Conservation (phyloP, 2,329 filamentous ascomycete species). For the Botrytis paeoniae region DNA sequence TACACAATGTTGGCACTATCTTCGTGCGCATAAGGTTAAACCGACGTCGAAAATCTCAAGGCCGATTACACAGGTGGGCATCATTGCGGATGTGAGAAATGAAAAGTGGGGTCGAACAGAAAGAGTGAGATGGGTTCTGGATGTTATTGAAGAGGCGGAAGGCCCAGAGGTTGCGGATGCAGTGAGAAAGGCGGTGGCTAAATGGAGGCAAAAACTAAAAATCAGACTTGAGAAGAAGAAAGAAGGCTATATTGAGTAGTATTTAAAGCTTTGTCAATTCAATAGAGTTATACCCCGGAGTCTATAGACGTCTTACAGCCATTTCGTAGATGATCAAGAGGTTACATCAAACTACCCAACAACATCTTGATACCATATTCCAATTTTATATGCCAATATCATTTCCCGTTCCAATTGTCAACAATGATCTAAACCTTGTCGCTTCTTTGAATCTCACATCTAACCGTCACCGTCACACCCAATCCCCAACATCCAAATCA, state of each 20-base stretch:
- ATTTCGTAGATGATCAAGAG: neutral
- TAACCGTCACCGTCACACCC: neutral
- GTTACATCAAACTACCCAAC: neutral
- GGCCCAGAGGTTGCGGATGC: conserved; percentile 31
- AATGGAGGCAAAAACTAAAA: conserved; percentile 23
- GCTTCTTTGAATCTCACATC: neutral
- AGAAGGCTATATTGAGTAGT: neutral
- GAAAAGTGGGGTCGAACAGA: conserved; percentile 25
- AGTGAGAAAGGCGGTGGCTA: conserved; percentile 25
- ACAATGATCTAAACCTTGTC: neutral
- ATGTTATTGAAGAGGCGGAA: conserved; percentile 28
- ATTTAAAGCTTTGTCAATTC: neutral
- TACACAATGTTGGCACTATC: conserved; percentile 29
- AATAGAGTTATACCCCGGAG: neutral
- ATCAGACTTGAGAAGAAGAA: neutral
- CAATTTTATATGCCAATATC: neutral
- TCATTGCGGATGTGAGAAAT: conserved; percentile 28
- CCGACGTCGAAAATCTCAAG: conserved; percentile 27
- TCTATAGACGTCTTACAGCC: neutral
- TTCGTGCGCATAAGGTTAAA: conserved; percentile 28
- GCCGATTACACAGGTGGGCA: conserved; percentile 27
- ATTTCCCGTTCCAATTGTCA: neutral
- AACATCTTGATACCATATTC: neutral
- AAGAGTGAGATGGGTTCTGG: conserved; percentile 30
- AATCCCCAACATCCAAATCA: neutral